phyloP scores from a whole-genome alignment of 2,329 filamentous ascomycete species.

The Torrubiella hemipterigena region DNA sequence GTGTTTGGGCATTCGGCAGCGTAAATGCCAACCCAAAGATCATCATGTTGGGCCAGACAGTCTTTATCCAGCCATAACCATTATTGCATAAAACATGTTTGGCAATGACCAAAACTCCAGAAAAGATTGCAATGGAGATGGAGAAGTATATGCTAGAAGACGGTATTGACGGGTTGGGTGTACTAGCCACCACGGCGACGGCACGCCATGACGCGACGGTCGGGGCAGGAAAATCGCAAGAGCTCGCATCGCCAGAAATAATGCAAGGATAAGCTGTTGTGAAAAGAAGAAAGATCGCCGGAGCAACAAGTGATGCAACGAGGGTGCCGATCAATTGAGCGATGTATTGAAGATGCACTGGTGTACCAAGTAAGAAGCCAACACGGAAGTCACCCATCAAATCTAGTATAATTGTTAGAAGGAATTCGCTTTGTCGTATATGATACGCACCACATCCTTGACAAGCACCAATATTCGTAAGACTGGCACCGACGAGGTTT shows the following conservation, averaged over 20 bases:
- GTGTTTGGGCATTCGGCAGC: conserved; percentile 5
- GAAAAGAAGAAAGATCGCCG: conserved; percentile 5
- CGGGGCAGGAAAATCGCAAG: conserved; percentile 5
- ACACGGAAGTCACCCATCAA: conserved; percentile 6
- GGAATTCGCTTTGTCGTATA: neutral
- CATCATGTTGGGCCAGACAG: conserved; percentile 6
- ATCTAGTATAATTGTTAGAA: neutral
- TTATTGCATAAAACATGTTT: conserved; percentile 1
- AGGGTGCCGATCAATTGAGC: conserved; percentile 5
- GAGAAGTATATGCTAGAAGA: conserved; percentile 3
- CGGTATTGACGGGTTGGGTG: conserved; percentile 3
- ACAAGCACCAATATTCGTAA: conserved; percentile 5
- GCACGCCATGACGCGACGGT: conserved; percentile 4
- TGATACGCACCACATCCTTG: conserved; percentile 2
- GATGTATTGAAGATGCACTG: conserved; percentile 4
- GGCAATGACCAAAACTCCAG: neutral
- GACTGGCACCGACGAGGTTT: conserved; percentile 4
- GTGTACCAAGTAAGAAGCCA: conserved; percentile 5
- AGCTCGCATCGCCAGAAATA: neutral
- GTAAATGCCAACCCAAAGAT: conserved; percentile 5
- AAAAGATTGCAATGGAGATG: neutral
- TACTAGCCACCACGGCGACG: conserved; percentile 4
- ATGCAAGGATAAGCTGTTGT: conserved; percentile 6
- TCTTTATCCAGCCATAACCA: neutral
- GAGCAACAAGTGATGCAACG: conserved; percentile 5